Evolutionary conservation across 257 asterid genomes (phyloP).

Genomic region (Agastache rugosa): DNA sequence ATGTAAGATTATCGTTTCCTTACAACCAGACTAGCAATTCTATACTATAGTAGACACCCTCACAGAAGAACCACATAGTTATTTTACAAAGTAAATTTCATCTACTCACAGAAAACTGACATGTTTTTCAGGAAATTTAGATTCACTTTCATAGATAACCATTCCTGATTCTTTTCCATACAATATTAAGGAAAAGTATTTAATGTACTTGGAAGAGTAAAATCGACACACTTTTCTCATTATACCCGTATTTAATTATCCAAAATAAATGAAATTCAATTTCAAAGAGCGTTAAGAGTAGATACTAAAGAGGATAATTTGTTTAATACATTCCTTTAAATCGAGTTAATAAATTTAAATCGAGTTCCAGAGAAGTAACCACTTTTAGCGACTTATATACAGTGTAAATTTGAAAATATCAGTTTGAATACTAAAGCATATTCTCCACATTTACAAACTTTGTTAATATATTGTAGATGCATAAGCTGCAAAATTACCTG

Average conservation of each 20-base stretch:
- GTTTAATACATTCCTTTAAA: not conserved
- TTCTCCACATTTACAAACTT: not conserved
- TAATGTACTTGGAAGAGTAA: not conserved
- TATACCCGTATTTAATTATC: not conserved
- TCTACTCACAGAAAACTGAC: not conserved
- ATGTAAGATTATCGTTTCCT: too few species aligned
- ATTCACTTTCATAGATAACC: not conserved
- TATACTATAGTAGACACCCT: too few species aligned
- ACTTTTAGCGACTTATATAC: not conserved
- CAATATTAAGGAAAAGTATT: not conserved
- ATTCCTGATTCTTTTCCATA: not conserved
- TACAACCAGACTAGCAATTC: too few species aligned
- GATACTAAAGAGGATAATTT: too few species aligned
- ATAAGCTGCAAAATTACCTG: conserved; percentile 55
- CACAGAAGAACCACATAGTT: too few species aligned
- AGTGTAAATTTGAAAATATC: not conserved
- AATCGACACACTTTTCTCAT: not conserved
- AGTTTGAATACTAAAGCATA: not conserved
- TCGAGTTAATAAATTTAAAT: not conserved
- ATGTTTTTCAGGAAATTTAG: not conserved
- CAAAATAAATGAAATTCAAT: not conserved
- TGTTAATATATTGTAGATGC: not conserved
- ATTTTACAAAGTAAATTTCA: too few species aligned
- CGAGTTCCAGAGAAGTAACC: not conserved
- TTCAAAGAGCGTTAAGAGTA: not conserved